Evolutionary conservation across 2,329 filamentous ascomycete genomes (phyloP).

Genomic region (Thielaviopsis cerberus): DNA sequence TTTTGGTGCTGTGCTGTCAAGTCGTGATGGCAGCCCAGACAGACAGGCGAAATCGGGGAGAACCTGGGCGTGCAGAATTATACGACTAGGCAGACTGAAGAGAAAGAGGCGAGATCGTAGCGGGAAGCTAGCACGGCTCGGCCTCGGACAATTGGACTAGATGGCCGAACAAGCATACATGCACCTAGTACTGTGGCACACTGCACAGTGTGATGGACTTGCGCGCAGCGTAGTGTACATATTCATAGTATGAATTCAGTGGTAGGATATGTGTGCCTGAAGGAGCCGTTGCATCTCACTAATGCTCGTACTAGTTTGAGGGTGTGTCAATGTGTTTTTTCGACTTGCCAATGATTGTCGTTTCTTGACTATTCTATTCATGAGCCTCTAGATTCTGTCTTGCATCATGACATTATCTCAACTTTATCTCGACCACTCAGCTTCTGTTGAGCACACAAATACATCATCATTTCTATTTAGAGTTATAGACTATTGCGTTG

Average conservation of each 20-base stretch:
- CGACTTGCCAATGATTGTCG: too few species aligned
- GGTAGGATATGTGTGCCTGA: background rate
- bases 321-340: too few species aligned
- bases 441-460: background rate
- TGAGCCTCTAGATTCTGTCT: background rate
- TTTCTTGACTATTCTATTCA: too few species aligned
- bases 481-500: too few species aligned
- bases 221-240: too few species aligned
- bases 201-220: too few species aligned
- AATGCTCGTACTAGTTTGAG: background rate
- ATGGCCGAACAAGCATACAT: background rate
- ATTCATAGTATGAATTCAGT: background rate
- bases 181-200: background rate
- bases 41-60: background rate
- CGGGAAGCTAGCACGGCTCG: background rate
- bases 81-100: background rate
- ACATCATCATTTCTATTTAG: background rate
- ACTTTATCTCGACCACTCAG: background rate
- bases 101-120: background rate
- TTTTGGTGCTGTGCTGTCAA: background rate
- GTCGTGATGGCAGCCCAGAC: background rate
- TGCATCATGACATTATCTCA: background rate
- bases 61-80: background rate
- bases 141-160: background rate
- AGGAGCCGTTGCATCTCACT: background rate